These are phyloP conservation scores for Gastrolobium villosum DNA, from an alignment of 306 rosid genomes.

Conservation along the genomic window DNA sequence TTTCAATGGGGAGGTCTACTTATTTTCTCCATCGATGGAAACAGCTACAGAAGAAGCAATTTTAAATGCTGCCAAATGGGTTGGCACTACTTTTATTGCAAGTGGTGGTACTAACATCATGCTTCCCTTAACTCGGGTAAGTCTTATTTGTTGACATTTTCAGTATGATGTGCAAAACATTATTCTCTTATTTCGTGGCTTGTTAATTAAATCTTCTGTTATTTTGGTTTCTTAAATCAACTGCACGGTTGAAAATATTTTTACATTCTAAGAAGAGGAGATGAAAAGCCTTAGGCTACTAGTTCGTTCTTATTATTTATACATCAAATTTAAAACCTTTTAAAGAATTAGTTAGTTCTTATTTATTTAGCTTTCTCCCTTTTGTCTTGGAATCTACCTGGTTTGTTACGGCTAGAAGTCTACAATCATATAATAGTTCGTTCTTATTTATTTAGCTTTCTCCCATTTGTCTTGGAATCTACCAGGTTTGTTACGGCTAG, in stretches of 20 bases:
- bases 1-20: constrained; percentile 64
- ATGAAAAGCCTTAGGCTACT: constrained; percentile 7
- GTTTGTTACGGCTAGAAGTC: constrained; percentile 25
- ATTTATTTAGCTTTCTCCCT: constrained; percentile 1
- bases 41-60: constrained; percentile 68
- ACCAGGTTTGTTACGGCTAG: constrained; percentile 24
- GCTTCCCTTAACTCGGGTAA: constrained; percentile 85
- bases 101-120: constrained; percentile 83
- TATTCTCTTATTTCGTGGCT: constrained; percentile 38
- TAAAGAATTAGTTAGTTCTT: constrained; percentile 4
- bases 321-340: constrained; percentile 23
- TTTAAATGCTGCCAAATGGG: constrained; percentile 74
- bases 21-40: constrained; percentile 80
- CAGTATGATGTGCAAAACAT: constrained; percentile 18
- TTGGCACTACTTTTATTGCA: constrained; percentile 59
- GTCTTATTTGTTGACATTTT: constrained; percentile 26
- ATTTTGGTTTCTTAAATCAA: constrained; percentile 25
- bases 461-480: constrained; percentile 23
- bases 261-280: constrained; percentile 31
- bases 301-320: constrained; percentile 6
- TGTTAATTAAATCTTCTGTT: constrained; percentile 18
- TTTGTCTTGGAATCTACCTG: constrained; percentile 31
- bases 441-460: constrained; percentile 14
- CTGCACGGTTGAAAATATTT: constrained; percentile 25
- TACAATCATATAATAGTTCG: neutral